Evolutionary conservation across 2,329 filamentous ascomycete species (phyloP).

Genomic region (Sporothrix phasma): DNA sequence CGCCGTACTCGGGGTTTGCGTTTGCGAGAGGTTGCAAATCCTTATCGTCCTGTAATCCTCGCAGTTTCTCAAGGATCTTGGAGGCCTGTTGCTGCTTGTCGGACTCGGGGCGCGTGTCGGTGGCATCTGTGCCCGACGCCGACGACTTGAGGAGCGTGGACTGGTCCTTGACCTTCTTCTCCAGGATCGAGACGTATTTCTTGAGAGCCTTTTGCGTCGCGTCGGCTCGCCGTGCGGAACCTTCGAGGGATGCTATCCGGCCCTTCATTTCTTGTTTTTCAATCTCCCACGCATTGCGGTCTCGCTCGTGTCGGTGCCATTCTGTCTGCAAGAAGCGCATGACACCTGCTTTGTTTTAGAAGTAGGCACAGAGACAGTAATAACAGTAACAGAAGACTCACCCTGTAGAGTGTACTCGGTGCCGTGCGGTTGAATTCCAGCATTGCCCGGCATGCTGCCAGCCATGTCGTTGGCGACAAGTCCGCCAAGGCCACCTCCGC

Average conservation of each 20-base stretch:
- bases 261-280: conserved; percentile 98
- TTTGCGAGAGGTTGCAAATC: conserved; percentile 34
- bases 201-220: conserved; percentile 80
- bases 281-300: conserved; percentile 97
- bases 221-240: conserved; percentile 76
- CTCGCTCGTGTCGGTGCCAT: conserved; percentile 97
- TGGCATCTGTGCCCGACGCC: conserved; percentile 29
- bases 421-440: conserved; percentile 43
- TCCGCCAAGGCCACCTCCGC: conserved; percentile 29
- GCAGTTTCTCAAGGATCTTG: conserved; percentile 26
- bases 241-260: conserved; percentile 88
- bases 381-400: conserved; percentile 16
- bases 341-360: conserved; percentile 50
- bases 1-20: conserved; percentile 34
- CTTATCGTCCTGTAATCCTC: conserved; percentile 28
- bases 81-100: conserved; percentile 42
- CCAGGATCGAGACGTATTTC: conserved; percentile 82
- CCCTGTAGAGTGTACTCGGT: conserved; percentile 55
- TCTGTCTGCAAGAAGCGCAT: conserved; percentile 99
- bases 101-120: conserved; percentile 27
- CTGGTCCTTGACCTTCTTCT: conserved; percentile 79
- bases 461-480: conserved; percentile 35
- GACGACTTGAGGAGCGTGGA: conserved; percentile 55
- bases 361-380: background rate
- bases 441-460: conserved; percentile 28